phyloP scores from a whole-genome alignment of 108 stramenopile genomes.

The Fistulifera pelliculosa region DNA sequence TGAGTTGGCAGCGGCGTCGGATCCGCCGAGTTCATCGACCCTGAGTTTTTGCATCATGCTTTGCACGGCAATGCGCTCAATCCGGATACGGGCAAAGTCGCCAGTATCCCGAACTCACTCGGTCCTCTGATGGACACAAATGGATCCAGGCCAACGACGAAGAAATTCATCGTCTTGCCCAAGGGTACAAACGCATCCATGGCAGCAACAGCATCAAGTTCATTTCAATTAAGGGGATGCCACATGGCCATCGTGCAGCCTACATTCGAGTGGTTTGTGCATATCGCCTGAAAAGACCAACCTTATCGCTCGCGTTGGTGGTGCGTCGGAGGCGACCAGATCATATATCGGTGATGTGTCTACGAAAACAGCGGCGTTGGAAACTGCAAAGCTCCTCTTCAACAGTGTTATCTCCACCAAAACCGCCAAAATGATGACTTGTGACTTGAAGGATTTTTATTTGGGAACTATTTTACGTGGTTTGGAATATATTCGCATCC shows the following conservation, averaged over 20 bases:
- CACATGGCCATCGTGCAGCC: constrained; percentile 8
- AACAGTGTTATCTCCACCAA: constrained; percentile 23
- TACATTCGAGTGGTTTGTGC: constrained; percentile 19
- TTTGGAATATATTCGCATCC: constrained; percentile 36
- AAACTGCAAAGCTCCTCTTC: constrained; percentile 18
- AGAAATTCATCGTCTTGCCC: constrained; percentile 27
- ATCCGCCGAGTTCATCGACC: no score
- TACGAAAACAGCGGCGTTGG: constrained; percentile 28
- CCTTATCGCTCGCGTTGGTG: constrained; percentile 19
- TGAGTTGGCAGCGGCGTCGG: no score
- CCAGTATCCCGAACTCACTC: constrained; percentile 15
- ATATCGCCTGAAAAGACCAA: constrained; percentile 10
- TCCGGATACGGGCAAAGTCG: constrained; percentile 14
- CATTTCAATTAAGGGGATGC: constrained; percentile 19
- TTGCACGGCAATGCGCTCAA: constrained; percentile 11
- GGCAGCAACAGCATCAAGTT: constrained; percentile 23
- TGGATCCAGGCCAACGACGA: constrained; percentile 15
- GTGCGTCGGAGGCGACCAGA: constrained; percentile 23
- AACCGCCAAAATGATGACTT: constrained; percentile 7
- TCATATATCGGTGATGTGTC: constrained; percentile 15
- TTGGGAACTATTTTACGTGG: constrained; percentile 18
- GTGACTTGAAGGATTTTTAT: constrained; percentile 30
- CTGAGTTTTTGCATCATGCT: no score
- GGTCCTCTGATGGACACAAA: background rate
- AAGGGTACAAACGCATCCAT: constrained; percentile 14